Base-by-base conservation (phyloP, 2,329 filamentous ascomycete species). In the Podosphaera aphanis region DNA sequence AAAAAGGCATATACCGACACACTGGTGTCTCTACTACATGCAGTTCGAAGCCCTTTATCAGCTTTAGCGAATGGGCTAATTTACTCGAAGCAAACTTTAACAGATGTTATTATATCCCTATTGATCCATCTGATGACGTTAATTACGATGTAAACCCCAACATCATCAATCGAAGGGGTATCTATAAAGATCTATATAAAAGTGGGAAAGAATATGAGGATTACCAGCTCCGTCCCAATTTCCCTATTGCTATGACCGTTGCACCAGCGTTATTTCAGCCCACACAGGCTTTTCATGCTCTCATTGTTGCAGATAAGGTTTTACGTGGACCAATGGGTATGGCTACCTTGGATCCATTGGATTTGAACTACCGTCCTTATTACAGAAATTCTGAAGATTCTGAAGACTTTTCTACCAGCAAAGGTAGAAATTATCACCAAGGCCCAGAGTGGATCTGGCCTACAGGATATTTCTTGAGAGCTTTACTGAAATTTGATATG, bases 381-480 rank as follows among this genome's bases (percentile, higher is more conserved):
- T 98, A 98, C 65, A 77, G 79, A 67, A 98, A 98, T 65, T 82
- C 79, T 53, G 88, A 95, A 57, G 90, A 98, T 62, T 88, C 79
- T 49, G 75, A 74, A 11, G 83, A 95, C 61, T 95, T 94, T 57
- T 74, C 83, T 10, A 95, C 88, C 0, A 77, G 81, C 54, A 95
- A 95, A 63, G 90, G 90, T 43, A 73, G 90, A 47, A 98, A 95
- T 63, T 98, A 98, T 64, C 90, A 98, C 62, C 88, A 95, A 61
- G 90, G 90, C 3, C 92, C 90, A 0, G 90, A 98, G 61, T 98
- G 90, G 90, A 66, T 94, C 20, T 98, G 90, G 90, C 92, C 88
- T 0, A 88, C 84, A 1, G 90, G 90, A 3, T 98, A 85, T 67
- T 98, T 93, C 69, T 68, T 94, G 19, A 77, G 92, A 43, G 90